These are phyloP conservation scores for Cyclanthera cordifolia DNA, from an alignment of 306 rosid genomes.

Conservation along the genomic window DNA sequence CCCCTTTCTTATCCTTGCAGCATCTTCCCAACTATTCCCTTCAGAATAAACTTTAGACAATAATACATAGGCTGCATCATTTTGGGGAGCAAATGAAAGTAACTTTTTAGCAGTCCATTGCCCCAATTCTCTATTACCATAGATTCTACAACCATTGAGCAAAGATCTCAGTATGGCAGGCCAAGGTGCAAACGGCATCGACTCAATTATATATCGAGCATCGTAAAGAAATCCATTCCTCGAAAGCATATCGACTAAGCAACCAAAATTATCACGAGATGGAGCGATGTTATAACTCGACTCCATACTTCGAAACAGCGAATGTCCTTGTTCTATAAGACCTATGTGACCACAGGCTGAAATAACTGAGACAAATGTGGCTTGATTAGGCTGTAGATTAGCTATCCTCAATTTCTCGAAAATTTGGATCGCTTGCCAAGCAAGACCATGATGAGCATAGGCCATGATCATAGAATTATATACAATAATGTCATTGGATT, in stretches of 20 bases:
- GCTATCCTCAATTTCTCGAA: conserved; percentile 32
- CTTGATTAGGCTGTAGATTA: conserved; percentile 35
- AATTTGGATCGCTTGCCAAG: conserved; percentile 26
- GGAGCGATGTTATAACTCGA: conserved; percentile 26
- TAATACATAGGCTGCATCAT: conserved; percentile 29
- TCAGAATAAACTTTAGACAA: conserved; percentile 38
- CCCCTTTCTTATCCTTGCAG: conserved; percentile 25
- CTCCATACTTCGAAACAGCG: conserved; percentile 26
- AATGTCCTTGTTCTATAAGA: conserved; percentile 28
- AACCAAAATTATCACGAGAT: conserved; percentile 33
- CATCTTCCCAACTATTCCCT: conserved; percentile 41
- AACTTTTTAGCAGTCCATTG: conserved; percentile 38
- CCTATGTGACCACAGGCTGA: conserved; percentile 49
- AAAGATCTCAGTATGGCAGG: conserved; percentile 48
- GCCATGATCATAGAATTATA: conserved; percentile 43
- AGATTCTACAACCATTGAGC: conserved; percentile 45
- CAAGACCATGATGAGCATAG: conserved; percentile 42
- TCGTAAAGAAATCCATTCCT: conserved; percentile 37
- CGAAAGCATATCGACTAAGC: conserved; percentile 44
- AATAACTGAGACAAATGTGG: conserved; percentile 38
- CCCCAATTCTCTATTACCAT: conserved; percentile 34
- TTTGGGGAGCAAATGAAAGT: conserved; percentile 26
- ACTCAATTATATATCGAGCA: conserved; percentile 29
- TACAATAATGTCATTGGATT: conserved; percentile 31
- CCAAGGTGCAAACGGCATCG: conserved; percentile 47